Evolutionary conservation across 2,329 filamentous ascomycete species (phyloP).

Genomic region (Ophidiomyces ophidiicola): DNA sequence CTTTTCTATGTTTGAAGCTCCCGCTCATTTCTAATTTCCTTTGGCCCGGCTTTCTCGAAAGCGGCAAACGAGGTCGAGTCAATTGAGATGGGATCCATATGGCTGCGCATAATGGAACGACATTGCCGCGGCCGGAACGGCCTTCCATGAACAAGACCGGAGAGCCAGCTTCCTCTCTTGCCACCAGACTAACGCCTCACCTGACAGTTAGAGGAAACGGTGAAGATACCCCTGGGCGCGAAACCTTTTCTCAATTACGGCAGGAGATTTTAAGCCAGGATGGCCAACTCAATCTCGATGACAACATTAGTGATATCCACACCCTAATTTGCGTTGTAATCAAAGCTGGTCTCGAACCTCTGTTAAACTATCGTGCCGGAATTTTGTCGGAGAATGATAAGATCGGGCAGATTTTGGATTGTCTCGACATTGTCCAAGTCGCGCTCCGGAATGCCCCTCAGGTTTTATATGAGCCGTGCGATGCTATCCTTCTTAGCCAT

Average conservation of each 20-base stretch:
- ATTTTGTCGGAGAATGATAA: constrained; percentile 18
- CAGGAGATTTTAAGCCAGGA: constrained; percentile 47
- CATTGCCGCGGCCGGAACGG: constrained; percentile 7
- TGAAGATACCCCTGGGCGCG: constrained; percentile 52
- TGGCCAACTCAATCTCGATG: constrained; percentile 41
- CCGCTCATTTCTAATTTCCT: too few relatives aligned
- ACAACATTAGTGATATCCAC: constrained; percentile 64
- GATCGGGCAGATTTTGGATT: constrained; percentile 43
- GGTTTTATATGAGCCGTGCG: constrained; percentile 53
- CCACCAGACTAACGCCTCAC: constrained; percentile 75
- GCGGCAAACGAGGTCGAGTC: not conserved
- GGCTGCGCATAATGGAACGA: constrained; percentile 12
- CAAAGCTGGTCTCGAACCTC: constrained; percentile 59
- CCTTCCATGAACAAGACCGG: constrained; percentile 3
- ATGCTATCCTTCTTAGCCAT: constrained; percentile 45
- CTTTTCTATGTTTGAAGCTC: too few relatives aligned
- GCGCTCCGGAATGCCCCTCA: constrained; percentile 61
- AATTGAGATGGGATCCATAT: constrained; percentile 13
- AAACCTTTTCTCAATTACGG: constrained; percentile 64
- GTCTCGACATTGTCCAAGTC: constrained; percentile 62
- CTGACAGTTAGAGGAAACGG: constrained; percentile 54
- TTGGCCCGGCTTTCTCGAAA: too few relatives aligned
- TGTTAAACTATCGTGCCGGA: constrained; percentile 36
- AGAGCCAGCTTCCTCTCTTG: constrained; percentile 57
- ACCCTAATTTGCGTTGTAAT: constrained; percentile 75